A percentile compares a stretch with the other conserved stretches of the same genome.
phyloP scores from a whole-genome alignment of 306 rosid species.

The Inga leiocalycina region DNA sequence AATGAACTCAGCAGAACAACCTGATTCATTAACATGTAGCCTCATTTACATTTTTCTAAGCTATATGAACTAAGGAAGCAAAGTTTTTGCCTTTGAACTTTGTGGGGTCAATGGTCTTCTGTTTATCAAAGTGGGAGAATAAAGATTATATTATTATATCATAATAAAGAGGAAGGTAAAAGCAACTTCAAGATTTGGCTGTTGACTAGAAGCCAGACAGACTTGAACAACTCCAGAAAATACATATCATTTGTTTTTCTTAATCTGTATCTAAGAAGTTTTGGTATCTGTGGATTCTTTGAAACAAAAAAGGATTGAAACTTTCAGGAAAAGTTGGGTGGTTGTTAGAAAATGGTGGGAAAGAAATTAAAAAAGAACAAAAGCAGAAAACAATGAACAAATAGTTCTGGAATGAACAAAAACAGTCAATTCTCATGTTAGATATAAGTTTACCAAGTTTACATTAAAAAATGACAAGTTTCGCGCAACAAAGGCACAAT shows the following conservation, averaged over 20 bases:
- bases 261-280: neutral
- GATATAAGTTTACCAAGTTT: too few species aligned
- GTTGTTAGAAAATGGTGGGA: constrained; percentile 7
- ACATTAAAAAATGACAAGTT: too few species aligned
- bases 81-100: neutral
- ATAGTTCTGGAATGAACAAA: neutral
- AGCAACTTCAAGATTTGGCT: neutral
- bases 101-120: neutral
- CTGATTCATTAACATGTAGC: constrained; percentile 6
- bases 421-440: neutral
- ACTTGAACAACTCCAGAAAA: constrained; percentile 24
- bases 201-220: neutral
- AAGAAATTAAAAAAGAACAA: neutral
- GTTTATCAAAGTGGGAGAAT: neutral
- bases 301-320: neutral
- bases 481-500: too few species aligned
- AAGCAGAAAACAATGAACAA: neutral
- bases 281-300: neutral
- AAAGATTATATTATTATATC: neutral
- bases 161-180: neutral
- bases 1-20: neutral
- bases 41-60: too few species aligned
- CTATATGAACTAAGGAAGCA: neutral
- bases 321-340: neutral
- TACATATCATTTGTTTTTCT: neutral